phyloP scores from a whole-genome alignment of 2,329 filamentous ascomycete genomes.

The Hypoxylon sp. region DNA sequence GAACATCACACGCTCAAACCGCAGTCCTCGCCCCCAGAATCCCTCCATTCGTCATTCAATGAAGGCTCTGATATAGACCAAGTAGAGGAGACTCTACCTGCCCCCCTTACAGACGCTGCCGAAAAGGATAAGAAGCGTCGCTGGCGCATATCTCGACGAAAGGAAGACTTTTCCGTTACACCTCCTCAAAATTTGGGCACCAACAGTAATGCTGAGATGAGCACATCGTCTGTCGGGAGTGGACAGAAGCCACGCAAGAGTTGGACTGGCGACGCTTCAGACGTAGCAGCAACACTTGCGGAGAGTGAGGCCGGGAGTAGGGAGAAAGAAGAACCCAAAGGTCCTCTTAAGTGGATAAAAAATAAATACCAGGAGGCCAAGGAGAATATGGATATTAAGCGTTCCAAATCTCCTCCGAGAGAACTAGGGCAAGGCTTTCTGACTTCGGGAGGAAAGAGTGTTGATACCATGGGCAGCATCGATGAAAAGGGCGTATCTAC shows the following conservation, averaged over 20 bases:
- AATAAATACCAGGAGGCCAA: conserved; percentile 73
- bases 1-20: conserved; percentile 69
- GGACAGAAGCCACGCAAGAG: conserved; percentile 65
- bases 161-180: conserved; percentile 68
- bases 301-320: conserved; percentile 59
- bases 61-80: conserved; percentile 87
- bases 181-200: conserved; percentile 68
- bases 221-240: conserved; percentile 78
- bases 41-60: conserved; percentile 82
- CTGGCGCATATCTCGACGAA: conserved; percentile 79
- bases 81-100: conserved; percentile 67
- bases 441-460: conserved; percentile 62
- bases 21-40: conserved; percentile 81
- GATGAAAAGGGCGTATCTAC: conserved; percentile 53
- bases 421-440: conserved; percentile 56
- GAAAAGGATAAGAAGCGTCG: conserved; percentile 80
- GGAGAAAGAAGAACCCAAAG: conserved; percentile 66
- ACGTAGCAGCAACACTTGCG: conserved; percentile 58
- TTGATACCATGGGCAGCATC: conserved; percentile 63
- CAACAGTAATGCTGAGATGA: conserved; percentile 75
- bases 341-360: conserved; percentile 71
- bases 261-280: conserved; percentile 67
- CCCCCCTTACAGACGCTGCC: conserved; percentile 58
- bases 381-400: conserved; percentile 68
- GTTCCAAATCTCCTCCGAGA: conserved; percentile 70